Evolutionary conservation across 108 stramenopile genomes (phyloP), one percentile per base, ranked within the genome.

Genomic region (Conticribra guillardii): DNA sequence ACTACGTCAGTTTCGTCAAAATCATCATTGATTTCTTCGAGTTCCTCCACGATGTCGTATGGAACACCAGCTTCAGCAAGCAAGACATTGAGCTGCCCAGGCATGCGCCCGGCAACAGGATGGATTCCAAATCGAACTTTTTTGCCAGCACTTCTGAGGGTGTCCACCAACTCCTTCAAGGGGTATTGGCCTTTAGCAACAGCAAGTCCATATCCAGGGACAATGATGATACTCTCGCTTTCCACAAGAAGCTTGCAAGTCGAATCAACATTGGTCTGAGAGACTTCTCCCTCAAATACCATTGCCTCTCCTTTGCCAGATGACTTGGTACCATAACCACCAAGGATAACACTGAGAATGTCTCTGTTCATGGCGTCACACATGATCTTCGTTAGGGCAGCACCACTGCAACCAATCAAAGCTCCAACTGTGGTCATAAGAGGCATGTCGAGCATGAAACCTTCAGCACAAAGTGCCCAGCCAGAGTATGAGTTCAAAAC

Each of bases 81-180:
- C 55, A 99, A 82, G 23, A 97, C 99, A 73, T 99, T 99, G 47
- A 99, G 85, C 84, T 98, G 98, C 1, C 98, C 97, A 65, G 96
- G 96, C 99, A 99, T 99, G 58, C 99, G 96, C 1, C 99, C 99
- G 37, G 99, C 99, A 53, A 99, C 99, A 18, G 99, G 98, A 66
- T 99, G 99, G 37, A 99, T 95, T 26, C 87, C 98, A 76, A 99
- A 99, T 22, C 96, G 79, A 30, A 97, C 96, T 69, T 93, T 85
- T 76, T 98, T 96, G 50, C 98, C 99, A 29, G 82, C 78, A 54
- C 86, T 85, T 60, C 69, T 71, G 28, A 99, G 87, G 27, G 74
- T 71, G 54, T 96, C 91, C 0, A 92, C 95, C 84, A 99, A 84
- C 17, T 99, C 98, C 62, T 97, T 94, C 59, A 99, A 81, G 15